Conservation (phyloP, 2,329 filamentous ascomycete genomes). For the Chaetomium sp. region DNA sequence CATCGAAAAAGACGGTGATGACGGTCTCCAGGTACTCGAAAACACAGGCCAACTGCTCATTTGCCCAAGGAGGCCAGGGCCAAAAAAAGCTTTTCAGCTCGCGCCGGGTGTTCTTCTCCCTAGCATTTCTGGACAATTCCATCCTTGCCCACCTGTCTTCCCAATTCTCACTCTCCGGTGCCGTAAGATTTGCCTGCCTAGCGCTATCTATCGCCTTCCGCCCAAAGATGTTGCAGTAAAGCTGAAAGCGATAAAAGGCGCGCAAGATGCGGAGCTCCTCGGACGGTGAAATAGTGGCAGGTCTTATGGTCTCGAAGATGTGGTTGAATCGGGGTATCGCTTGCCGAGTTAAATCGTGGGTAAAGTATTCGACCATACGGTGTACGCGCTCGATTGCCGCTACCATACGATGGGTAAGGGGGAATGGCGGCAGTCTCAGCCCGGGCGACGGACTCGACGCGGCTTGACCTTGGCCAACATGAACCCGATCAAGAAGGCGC, state of each 20-base stretch:
- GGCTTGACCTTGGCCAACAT: not conserved
- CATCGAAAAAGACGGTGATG: not conserved
- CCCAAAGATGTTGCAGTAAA: not conserved
- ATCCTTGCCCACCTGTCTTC: too few species aligned
- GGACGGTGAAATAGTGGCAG: not conserved
- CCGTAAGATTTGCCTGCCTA: not conserved
- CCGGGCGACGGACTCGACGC: not conserved
- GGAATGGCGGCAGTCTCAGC: not conserved
- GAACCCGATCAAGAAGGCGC: not conserved
- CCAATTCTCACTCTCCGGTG: too few species aligned
- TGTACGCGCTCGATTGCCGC: not conserved
- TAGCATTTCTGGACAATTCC: too few species aligned
- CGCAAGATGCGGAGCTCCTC: constrained; percentile 1
- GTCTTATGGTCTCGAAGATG: constrained; percentile 1
- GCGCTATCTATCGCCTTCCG: not conserved
- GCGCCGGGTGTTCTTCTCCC: too few species aligned
- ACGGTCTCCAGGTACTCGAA: not conserved
- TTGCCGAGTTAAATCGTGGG: not conserved
- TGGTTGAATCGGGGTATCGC: not conserved
- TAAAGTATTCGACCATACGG: not conserved
- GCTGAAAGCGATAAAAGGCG: not conserved
- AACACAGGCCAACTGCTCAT: constrained; percentile 1
- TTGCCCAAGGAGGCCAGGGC: not conserved
- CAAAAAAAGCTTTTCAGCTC: not conserved
- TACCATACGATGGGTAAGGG: not conserved